Evolutionary conservation across 768 basidiomycete genomes (phyloP).

Genomic region (Pleurotus sapidus): DNA sequence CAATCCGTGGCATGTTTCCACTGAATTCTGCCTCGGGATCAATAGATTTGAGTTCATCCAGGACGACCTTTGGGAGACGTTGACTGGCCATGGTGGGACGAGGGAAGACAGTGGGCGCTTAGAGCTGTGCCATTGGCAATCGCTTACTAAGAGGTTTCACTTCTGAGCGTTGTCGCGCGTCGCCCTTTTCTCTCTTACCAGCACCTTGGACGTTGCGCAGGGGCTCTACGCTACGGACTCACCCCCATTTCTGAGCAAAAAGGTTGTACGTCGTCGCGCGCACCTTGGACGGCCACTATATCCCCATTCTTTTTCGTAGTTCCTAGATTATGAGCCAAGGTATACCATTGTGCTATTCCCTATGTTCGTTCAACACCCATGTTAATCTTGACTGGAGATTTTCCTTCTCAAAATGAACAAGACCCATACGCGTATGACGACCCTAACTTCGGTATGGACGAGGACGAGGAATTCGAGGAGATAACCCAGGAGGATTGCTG

Average conservation of each 20-base stretch:
- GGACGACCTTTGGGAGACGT: neutral
- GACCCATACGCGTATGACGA: constrained; percentile 63
- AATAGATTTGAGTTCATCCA: constrained; percentile 18
- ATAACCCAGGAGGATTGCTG: constrained; percentile 94
- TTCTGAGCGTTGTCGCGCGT: too few relatives aligned
- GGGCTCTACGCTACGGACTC: too few relatives aligned
- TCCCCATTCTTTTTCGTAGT: constrained; percentile 6
- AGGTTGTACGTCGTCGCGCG: too few relatives aligned
- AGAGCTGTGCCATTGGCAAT: neutral
- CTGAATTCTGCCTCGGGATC: constrained; percentile 52
- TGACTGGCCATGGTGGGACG: neutral
- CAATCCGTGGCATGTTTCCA: constrained; percentile 41
- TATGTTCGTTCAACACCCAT: constrained; percentile 21
- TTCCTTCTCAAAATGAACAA: constrained; percentile 33
- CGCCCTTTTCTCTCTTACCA: too few relatives aligned
- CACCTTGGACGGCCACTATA: neutral
- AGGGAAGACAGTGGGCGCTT: neutral
- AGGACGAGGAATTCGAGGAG: constrained; percentile 59
- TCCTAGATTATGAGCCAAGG: constrained; percentile 48
- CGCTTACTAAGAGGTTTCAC: too few relatives aligned
- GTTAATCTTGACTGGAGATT: constrained; percentile 41
- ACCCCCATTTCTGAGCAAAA: too few relatives aligned
- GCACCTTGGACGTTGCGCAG: too few relatives aligned
- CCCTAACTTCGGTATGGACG: constrained; percentile 52
- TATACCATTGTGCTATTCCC: constrained; percentile 27